Evolutionary conservation across 441 rosid species (phyloP), one percentile per base, ranked within the genome.

Genomic region (Euphorbia celastroides): DNA sequence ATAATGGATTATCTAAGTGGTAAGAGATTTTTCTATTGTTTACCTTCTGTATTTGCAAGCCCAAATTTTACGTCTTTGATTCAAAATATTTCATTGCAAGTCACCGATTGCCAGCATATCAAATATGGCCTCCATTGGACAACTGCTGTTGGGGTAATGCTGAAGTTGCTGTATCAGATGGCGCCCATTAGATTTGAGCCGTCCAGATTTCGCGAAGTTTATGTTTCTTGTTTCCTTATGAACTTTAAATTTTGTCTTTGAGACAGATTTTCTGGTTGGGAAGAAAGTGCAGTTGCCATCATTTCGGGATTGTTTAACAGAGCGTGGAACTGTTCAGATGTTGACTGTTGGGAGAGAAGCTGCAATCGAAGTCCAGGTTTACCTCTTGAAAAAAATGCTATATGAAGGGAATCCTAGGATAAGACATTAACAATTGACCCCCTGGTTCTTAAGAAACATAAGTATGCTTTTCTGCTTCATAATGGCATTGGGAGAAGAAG

Each of bases 131-230:
- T 86, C 79, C 77, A 83, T 82, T 78, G 81, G 93, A 89, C 77
- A 71, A 77, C 79, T 89, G 93, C 91, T 94, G 96, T 88, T 89
- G 91, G 81, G 96, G 97, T 94, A 89, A 88, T 86, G 83, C 88
- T 81, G 83, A 82, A 87, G 93, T 84, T 85, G 89, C 93, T 81
- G 88, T 85, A 69, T 79, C 83, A 78, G 81, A 79, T 78, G 75
- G 78, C 77, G 70, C 74, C 78, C 86, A 70, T 81, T 84, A 84
- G 83, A 84, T 83, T 79, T 86, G 80, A 79, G 80, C 85, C 78
- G 50, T 82, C 68, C 69, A 80, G 70, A 77, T 78, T 69, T 79
- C n/a, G n/a, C n/a, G n/a, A n/a, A n/a, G n/a, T n/a, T 84, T 86
- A 81, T 78, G 81, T 77, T 68, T 83, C 79, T 80, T 72, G 61